Evolutionary conservation across 2,329 filamentous ascomycete genomes (phyloP), one percentile per base, ranked within the genome.

Genomic region (Fusarium bactridioides): DNA sequence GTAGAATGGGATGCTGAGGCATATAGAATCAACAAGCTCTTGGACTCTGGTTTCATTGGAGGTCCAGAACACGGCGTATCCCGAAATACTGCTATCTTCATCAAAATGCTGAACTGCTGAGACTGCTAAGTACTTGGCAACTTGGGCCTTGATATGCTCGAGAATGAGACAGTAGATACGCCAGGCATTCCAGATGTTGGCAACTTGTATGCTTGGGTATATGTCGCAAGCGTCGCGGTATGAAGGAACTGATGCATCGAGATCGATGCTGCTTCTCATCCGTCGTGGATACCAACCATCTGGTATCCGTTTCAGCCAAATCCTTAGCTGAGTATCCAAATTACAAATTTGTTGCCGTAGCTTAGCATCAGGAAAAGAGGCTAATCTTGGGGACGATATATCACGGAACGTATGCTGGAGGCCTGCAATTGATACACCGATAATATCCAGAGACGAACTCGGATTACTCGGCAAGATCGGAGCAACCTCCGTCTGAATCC

Each of bases 131-230:
- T 5, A 3, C 13, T 55, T 23, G 0, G 25, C 0, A 37, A 44
- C 35, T 40, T 18, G 19, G 10, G 10, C 4, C 10, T 64, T 74
- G 10, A 47, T 41, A 21, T 61, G 7, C 4, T 51, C 45, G 1
- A 72, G 21, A 1, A 69, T 47, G 5, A 74, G 31, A 11, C 51
- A 12, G 23, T 74, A 72, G 0, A 73, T 57, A 3, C 72, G 70
- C 70, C 64, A 74, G 0, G 59, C n/a, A 18, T 61, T 74, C 72
- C 72, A 74, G 4, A 74, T 74, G 7, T 67, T 74, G 0, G 71
- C 68, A 16, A 74, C 66, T 6, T 74, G 72, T 9, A 72, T 43
- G 23, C 64, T 72, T 2, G 61, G 71, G 18, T 74, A 74, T 0
- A 72, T n/a, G 15, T 69, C 59, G 2, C 60, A 44, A 1, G 4